Evolutionary conservation across 352 stramenopile genomes (phyloP), one percentile per base, ranked within the genome.

Genomic region (Pythium sp.): DNA sequence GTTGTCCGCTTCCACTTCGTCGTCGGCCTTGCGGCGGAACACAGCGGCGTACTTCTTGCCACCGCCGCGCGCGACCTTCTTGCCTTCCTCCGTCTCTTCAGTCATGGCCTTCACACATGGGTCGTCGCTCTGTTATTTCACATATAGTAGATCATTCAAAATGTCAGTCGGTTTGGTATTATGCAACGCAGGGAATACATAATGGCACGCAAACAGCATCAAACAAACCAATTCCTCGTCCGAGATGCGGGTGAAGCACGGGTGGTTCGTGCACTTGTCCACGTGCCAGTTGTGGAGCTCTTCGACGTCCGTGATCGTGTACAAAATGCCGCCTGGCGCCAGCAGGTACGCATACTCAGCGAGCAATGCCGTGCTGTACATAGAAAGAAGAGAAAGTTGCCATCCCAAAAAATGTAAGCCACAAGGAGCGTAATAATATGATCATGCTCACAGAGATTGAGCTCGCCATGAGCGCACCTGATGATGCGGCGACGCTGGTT

Each of bases 271-370:
- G 72, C 93, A 97, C 66, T 99, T 98, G 38, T 91, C 87, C 0
- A 99, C 89, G 74, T 99, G 97, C 98, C 98, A 99, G 63, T 98
- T 79, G 75, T 99, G 94, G 60, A 99, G 85, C 71, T 99, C 96
- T 64, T 98, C 89, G 18, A 99, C 98, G 77, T 99, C 98, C 28
- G 98, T 99, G 76, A 99, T 99, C 58, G 92, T 98, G 89, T 99
- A 99, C 61, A 99, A 76, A 63, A 97, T 91, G 30, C 93, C 96
- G 30, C 84, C 87, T 15, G 91, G 88, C 64, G 86, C 86, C 38
- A 99, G 82, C 38, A 98, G 79, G 77, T 98, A 99, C 30, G 96
- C 95, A 80, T 99, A 99, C 84, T 99, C 97, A 1, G 94, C 92
- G 38, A 99, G 81, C 46, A 99, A 73, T 49, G 93, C 79, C 34